These are phyloP conservation scores for Talinum fruticosum DNA, from an alignment of 148 eudicot species.

Conservation along the genomic window DNA sequence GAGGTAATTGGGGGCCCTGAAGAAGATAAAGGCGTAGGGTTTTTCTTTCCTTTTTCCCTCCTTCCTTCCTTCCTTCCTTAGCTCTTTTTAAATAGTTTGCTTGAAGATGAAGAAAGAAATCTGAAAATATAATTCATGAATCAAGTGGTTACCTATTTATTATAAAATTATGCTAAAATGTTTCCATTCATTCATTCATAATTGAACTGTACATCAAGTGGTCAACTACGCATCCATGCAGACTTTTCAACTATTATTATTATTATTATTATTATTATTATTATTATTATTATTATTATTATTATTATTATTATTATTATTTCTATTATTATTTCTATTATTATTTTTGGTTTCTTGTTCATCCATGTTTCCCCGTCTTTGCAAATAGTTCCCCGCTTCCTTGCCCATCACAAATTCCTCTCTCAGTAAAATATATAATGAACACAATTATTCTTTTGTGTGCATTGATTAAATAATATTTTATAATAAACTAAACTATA, in stretches of 20 bases:
- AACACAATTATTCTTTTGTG: neutral
- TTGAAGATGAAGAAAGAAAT: constrained; percentile 8
- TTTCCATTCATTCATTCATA: neutral
- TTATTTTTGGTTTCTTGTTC: neutral
- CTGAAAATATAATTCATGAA: neutral
- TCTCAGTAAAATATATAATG: neutral
- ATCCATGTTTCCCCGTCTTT: neutral
- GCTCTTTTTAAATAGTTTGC: neutral
- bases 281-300: neutral
- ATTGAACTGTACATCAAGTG: neutral
- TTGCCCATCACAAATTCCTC: neutral
- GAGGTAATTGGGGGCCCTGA: neutral
- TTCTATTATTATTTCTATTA: no score
- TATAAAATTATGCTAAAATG: neutral
- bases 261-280: neutral
- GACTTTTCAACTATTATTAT: constrained; percentile 9
- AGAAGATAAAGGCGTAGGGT: neutral
- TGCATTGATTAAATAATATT: no score
- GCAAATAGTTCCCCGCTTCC: neutral
- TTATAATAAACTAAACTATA: no score
- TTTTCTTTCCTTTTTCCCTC: neutral
- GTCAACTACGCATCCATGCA: constrained; percentile 12
- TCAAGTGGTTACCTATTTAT: neutral
- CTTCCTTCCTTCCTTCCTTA: neutral
- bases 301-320: neutral